Base-by-base conservation (phyloP, 441 rosid species). In the Dalechampia spathulata region DNA sequence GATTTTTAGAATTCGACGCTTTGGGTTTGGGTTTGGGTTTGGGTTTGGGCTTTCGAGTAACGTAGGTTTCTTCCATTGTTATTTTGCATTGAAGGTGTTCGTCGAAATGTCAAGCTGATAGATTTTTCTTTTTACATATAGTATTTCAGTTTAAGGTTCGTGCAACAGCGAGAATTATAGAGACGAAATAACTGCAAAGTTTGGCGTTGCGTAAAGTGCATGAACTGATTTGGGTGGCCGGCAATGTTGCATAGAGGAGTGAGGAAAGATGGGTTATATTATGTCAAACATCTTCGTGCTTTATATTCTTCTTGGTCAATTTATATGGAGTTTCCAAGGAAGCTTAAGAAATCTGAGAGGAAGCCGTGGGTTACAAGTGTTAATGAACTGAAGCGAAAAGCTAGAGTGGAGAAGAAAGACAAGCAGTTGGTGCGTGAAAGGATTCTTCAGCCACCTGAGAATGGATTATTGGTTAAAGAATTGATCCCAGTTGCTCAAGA, bases 291-390 rank as follows among this genome's bases (percentile, higher is more conserved):
- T 14, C 3, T 17, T 22, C 6, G 9, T 48, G 52, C 34, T 48
- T 13, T 48, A 19, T 48, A 48, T 26, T 48, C 34, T 22, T 12
- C 52, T 48, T 17, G 13, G 34, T 26, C 32, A 25, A 13, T 34
- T 22, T 22, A 48, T 30, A 12, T 14, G 25, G 52, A 48, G 19
- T 34, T 25, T 48, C 52, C 52, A 12, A 25, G n/a, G 34, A 48
- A 48, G 52, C 52, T 48, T 16, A 25, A 25, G 19, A 48, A 48
- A 48, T 48, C 60, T 21, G 84, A 79, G 71, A 55, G 78, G 57
- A 79, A 79, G 37, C 79, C 79, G 1, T 64, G 65, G 84, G 81
- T 76, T 37, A 79, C 75, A 0, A 48, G 64, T 28, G 60, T 79
- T 62, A 76, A 54, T 40, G 64, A 71, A 49, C 77, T 76, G 52